Percentiles rank a stretch among this genome's conserved stretches.
Conservation (phyloP, 148 eudicot species). For the Arctostaphylos glauca region DNA sequence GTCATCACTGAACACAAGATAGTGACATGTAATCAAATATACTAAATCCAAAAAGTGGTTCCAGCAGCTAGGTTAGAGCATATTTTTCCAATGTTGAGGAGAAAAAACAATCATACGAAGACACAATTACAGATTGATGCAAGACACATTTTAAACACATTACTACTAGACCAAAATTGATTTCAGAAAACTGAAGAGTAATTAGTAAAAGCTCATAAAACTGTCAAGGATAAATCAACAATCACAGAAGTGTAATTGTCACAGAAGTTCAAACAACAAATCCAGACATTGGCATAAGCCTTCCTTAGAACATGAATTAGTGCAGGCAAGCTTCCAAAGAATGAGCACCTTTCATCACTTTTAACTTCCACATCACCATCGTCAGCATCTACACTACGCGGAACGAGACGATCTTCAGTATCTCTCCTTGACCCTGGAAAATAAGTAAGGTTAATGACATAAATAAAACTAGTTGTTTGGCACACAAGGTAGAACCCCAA, state of each 20-base stretch:
- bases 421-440: constrained; percentile 75
- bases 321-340: not conserved
- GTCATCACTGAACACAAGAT: constrained; percentile 43
- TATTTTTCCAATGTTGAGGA: not conserved
- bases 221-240: not conserved
- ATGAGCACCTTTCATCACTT: constrained; percentile 69
- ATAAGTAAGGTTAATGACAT: not conserved
- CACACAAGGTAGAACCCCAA: not conserved
- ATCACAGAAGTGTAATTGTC: not conserved
- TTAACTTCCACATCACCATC: constrained; percentile 81
- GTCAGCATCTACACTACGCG: constrained; percentile 82
- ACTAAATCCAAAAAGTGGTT: not conserved
- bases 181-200: not conserved
- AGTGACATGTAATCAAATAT: not conserved
- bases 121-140: not conserved
- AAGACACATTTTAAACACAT: not conserved
- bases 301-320: not conserved
- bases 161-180: not conserved
- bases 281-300: not conserved
- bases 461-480: not conserved
- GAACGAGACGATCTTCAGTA: constrained; percentile 63
- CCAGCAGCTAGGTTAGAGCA: not conserved
- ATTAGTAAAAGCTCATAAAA: not conserved
- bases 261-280: not conserved
- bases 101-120: not conserved